Conservation (phyloP, 495 filamentous ascomycete species). For the Articulospora tetracladia region DNA sequence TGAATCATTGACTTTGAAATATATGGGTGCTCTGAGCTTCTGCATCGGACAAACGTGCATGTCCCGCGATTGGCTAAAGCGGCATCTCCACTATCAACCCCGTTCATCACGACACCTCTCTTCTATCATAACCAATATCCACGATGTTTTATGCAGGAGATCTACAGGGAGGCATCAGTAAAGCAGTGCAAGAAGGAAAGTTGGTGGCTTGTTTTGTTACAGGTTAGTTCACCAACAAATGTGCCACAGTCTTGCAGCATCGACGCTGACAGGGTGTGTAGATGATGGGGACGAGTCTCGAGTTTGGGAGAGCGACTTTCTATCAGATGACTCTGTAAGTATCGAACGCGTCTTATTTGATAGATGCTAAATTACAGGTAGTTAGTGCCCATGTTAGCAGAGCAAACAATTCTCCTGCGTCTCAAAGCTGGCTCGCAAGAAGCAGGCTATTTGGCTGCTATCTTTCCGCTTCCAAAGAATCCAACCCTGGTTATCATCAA, state of each 20-base stretch:
- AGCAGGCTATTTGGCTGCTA: slow-evolving; percentile 72
- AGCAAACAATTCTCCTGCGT: slow-evolving; percentile 61
- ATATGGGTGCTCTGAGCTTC: not conserved
- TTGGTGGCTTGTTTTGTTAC: slow-evolving; percentile 66
- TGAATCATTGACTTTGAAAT: not conserved
- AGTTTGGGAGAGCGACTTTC: slow-evolving; percentile 74
- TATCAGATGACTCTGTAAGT: slow-evolving; percentile 55
- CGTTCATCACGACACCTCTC: not conserved
- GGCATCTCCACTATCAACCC: not conserved
- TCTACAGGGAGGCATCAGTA: slow-evolving; percentile 72
- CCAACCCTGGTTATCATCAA: slow-evolving; percentile 74
- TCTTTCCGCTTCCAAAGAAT: slow-evolving; percentile 69
- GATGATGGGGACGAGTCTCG: slow-evolving; percentile 63
- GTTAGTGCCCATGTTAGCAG: slow-evolving; percentile 44
- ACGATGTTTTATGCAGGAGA: slow-evolving; percentile 77
- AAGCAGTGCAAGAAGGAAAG: slow-evolving; percentile 63
- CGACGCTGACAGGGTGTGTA: slow-evolving; percentile 27
- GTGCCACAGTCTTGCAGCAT: not conserved
- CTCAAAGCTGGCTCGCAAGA: slow-evolving; percentile 69
- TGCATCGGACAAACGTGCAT: slow-evolving; percentile 5
- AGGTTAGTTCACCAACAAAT: slow-evolving; percentile 28
- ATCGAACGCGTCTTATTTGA: not conserved
- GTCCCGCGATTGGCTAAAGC: not conserved
- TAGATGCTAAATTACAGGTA: slow-evolving; percentile 17
- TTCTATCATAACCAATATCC: slow-evolving; percentile 1